Evolutionary conservation across 306 rosid genomes (phyloP).

Genomic region (Fagus sylvatica): DNA sequence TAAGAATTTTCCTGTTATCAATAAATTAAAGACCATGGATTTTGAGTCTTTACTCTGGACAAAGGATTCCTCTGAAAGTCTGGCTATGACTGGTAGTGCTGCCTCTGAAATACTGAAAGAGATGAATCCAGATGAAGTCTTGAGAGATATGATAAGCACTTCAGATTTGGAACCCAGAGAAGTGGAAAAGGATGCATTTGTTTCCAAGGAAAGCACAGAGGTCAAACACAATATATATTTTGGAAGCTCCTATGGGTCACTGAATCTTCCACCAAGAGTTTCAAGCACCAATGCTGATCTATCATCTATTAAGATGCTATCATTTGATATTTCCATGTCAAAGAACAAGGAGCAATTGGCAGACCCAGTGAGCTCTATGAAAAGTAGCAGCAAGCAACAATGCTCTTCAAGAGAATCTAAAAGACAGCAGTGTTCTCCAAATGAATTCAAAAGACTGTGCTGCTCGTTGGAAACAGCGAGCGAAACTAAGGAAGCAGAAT

Average conservation of each 20-base stretch:
- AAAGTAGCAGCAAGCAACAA: constrained; percentile 43
- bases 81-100: constrained; percentile 13
- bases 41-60: constrained; percentile 29
- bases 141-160: constrained; percentile 21
- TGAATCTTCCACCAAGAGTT: constrained; percentile 31
- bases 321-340: constrained; percentile 39
- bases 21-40: constrained; percentile 34
- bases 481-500: constrained; percentile 46
- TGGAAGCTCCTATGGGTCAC: constrained; percentile 30
- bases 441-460: constrained; percentile 46
- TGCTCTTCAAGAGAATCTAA: constrained; percentile 37
- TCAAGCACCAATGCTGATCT: constrained; percentile 29
- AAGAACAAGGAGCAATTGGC: constrained; percentile 42
- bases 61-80: constrained; percentile 30
- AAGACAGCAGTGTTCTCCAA: constrained; percentile 41
- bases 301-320: constrained; percentile 33
- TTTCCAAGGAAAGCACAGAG: constrained; percentile 21
- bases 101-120: constrained; percentile 30
- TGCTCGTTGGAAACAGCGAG: constrained; percentile 52
- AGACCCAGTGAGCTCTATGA: constrained; percentile 34
- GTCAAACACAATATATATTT: constrained; percentile 16
- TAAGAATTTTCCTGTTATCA: constrained; percentile 51
- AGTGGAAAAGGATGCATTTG: constrained; percentile 24
- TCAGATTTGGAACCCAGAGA: constrained; percentile 32
- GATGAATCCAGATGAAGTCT: constrained; percentile 30